These are phyloP conservation scores for Saprolegnia diclina DNA, from an alignment of 352 stramenopile species.

Conservation along the genomic window DNA sequence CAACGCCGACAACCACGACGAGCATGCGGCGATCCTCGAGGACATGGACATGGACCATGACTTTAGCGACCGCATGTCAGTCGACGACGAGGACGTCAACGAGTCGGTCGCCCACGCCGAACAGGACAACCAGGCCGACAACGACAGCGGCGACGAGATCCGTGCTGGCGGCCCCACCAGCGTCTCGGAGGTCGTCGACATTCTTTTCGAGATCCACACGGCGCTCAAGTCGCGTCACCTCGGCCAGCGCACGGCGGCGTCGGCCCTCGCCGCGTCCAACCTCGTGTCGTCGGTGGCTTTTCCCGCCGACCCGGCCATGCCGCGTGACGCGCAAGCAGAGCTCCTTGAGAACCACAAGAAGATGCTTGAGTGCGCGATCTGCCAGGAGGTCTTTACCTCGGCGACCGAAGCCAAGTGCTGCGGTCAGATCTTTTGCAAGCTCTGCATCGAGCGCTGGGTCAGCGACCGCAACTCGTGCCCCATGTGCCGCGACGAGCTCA, in stretches of 20 bases:
- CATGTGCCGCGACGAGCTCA: conserved; percentile 73
- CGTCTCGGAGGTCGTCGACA: conserved; percentile 71
- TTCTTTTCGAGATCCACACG: conserved; percentile 82
- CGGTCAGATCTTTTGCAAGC: conserved; percentile 80
- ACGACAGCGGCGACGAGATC: conserved; percentile 26
- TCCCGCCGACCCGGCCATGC: conserved; percentile 43
- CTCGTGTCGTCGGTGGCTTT: conserved; percentile 65
- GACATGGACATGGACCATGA: conserved; percentile 19
- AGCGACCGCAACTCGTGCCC: conserved; percentile 72
- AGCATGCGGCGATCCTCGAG: conserved; percentile 17
- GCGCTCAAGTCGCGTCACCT: conserved; percentile 70
- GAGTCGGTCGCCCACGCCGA: conserved; percentile 23
- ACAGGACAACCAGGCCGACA: conserved; percentile 32
- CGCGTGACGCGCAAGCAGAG: conserved; percentile 71
- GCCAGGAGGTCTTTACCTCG: conserved; percentile 69
- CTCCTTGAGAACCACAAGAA: conserved; percentile 73
- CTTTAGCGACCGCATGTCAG: conserved; percentile 22
- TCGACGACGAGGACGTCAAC: conserved; percentile 28
- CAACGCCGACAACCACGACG: conserved; percentile 22
- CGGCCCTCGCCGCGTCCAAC: conserved; percentile 64
- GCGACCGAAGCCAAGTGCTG: conserved; percentile 77
- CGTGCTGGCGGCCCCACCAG: conserved; percentile 32
- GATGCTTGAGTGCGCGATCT: conserved; percentile 84
- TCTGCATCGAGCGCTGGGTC: conserved; percentile 79
- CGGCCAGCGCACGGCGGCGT: conserved; percentile 69